Evolutionary conservation across 2,329 filamentous ascomycete species (phyloP).

Genomic region (Ustilaginoidea virens): DNA sequence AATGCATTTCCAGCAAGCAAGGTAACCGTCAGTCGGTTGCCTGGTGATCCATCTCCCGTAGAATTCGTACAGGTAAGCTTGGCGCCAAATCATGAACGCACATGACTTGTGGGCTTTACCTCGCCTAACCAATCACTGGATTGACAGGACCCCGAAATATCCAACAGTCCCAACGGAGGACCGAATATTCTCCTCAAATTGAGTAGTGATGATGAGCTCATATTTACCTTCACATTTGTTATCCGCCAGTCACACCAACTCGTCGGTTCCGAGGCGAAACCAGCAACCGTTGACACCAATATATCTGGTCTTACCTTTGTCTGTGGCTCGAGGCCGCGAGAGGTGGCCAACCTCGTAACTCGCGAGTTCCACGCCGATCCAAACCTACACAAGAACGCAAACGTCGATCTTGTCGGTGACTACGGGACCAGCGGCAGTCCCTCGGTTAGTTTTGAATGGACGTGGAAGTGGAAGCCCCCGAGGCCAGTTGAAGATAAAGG

Average conservation of each 20-base stretch:
- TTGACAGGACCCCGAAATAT: constrained; percentile 59
- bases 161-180: constrained; percentile 24
- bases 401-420: constrained; percentile 89
- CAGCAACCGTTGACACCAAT: constrained; percentile 47
- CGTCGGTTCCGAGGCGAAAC: constrained; percentile 33
- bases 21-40: constrained; percentile 55
- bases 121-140: constrained; percentile 5
- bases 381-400: constrained; percentile 92
- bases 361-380: constrained; percentile 94
- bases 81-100: constrained; percentile 3
- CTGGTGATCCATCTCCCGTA: constrained; percentile 58
- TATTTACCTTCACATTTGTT: constrained; percentile 85
- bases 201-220: constrained; percentile 78
- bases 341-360: constrained; percentile 87
- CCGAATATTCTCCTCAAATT: constrained; percentile 78
- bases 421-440: constrained; percentile 70
- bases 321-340: constrained; percentile 69
- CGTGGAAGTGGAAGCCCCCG: constrained; percentile 93
- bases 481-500: constrained; percentile 67
- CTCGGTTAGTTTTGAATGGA: constrained; percentile 84
- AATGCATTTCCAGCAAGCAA: constrained; percentile 78
- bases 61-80: constrained; percentile 78
- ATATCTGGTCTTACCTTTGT: constrained; percentile 87
- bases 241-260: constrained; percentile 37
- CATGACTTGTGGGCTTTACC: no score